Evolutionary conservation across 2,329 filamentous ascomycete species (phyloP).

Genomic region (Beauveria sp.): DNA sequence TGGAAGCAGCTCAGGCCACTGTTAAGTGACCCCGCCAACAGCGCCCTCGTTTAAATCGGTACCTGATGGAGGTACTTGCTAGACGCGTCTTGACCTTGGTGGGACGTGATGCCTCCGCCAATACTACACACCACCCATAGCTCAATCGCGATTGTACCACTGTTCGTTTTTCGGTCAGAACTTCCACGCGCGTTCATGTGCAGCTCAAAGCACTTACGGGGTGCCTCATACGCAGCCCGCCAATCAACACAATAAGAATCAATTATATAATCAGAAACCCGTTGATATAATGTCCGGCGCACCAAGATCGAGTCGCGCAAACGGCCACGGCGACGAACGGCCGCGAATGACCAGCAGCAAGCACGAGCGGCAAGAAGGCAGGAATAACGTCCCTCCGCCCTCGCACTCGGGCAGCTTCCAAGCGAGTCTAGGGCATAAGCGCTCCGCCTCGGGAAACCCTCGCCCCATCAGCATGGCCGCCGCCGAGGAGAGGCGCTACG

Average conservation of each 20-base stretch:
- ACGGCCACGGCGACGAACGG: constrained; percentile 27
- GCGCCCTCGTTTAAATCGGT: neutral
- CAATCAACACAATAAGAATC: neutral
- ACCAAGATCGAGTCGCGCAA: constrained; percentile 36
- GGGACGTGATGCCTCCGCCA: constrained; percentile 5
- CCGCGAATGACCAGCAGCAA: constrained; percentile 29
- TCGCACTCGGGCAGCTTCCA: constrained; percentile 26
- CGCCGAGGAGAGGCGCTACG: constrained; percentile 34
- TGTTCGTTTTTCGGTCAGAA: neutral
- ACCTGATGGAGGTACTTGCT: neutral
- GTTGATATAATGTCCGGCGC: constrained; percentile 29
- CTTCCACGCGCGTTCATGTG: neutral
- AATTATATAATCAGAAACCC: neutral
- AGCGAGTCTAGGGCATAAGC: constrained; percentile 43
- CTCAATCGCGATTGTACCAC: neutral
- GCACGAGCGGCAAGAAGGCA: constrained; percentile 26
- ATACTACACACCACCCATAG: neutral
- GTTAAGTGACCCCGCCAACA: constrained; percentile 2
- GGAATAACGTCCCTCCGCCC: constrained; percentile 18
- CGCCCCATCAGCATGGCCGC: constrained; percentile 39
- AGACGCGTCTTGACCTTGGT: constrained; percentile 5
- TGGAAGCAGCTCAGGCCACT: neutral
- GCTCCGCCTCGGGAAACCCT: constrained; percentile 49
- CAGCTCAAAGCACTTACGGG: neutral
- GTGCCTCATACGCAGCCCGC: constrained; percentile 4